Conservation (phyloP, 257 asterid species). For the Solanum acaule region DNA sequence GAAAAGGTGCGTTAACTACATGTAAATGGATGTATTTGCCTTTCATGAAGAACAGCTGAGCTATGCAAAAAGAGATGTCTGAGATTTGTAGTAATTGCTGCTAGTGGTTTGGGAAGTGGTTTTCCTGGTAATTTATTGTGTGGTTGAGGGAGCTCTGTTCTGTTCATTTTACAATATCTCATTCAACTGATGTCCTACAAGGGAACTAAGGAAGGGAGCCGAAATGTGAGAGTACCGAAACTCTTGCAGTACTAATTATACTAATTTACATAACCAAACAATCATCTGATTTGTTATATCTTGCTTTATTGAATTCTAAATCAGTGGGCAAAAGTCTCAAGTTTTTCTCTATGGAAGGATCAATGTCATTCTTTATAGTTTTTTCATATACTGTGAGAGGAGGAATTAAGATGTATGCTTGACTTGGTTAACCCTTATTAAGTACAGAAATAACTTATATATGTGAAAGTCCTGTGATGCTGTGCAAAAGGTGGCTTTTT, state of each 20-base stretch:
- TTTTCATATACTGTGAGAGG: background rate
- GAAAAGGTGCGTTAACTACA: background rate
- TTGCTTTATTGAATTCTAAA: background rate
- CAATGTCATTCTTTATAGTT: background rate
- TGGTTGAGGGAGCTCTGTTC: background rate
- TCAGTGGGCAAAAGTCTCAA: background rate
- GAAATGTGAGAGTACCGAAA: background rate
- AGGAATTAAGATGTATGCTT: background rate
- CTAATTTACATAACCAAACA: background rate
- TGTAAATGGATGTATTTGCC: background rate
- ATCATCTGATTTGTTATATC: background rate
- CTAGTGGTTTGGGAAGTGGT: background rate
- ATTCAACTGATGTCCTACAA: background rate
- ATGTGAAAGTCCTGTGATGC: background rate
- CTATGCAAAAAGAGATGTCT: background rate
- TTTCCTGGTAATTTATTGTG: background rate
- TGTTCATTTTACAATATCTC: background rate
- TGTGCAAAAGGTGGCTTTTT: background rate
- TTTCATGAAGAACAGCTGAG: background rate
- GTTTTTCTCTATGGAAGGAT: background rate
- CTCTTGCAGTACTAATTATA: background rate
- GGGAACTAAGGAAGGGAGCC: background rate
- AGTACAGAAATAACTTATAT: background rate
- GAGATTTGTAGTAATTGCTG: background rate
- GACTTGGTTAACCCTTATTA: background rate